phyloP scores from a whole-genome alignment of 2,329 filamentous ascomycete species.

The Biscogniauxia marginata region DNA sequence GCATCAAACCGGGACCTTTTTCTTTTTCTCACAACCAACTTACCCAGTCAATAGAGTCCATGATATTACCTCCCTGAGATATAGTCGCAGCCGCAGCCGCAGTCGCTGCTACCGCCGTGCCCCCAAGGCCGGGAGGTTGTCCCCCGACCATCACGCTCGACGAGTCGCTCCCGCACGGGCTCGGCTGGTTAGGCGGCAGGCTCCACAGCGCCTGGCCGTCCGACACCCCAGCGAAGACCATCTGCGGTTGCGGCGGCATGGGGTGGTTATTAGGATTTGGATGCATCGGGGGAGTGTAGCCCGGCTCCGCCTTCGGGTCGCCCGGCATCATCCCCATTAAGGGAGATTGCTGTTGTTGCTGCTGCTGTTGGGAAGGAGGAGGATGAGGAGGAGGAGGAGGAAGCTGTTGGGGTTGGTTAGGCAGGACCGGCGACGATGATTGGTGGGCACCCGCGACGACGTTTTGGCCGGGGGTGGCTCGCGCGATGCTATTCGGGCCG shows the following conservation, averaged over 20 bases:
- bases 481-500: constrained; percentile 46
- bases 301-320: constrained; percentile 6
- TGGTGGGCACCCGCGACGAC: constrained; percentile 31
- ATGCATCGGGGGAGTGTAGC: constrained; percentile 1
- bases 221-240: constrained; percentile 47
- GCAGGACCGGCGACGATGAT: constrained; percentile 9
- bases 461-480: constrained; percentile 36
- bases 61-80: constrained; percentile 32
- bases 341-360: constrained; percentile 1
- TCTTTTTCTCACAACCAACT: constrained; percentile 35
- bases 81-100: constrained; percentile 8
- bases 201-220: constrained; percentile 49
- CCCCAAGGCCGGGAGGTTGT: not conserved
- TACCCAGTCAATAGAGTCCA: constrained; percentile 66
- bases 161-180: constrained; percentile 44
- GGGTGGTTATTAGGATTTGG: not conserved
- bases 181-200: constrained; percentile 38
- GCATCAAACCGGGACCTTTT: not conserved
- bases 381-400: not conserved
- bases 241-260: constrained; percentile 13
- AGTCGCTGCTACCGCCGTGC: not conserved
- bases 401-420: not conserved
- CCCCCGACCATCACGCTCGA: constrained; percentile 30
- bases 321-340: not conserved
- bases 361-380: constrained; percentile 7